Percentiles rank a stretch among this genome's conserved stretches.
These are phyloP conservation scores for Malus sylvestris DNA, from an alignment of 306 rosid genomes.

Conservation along the genomic window DNA sequence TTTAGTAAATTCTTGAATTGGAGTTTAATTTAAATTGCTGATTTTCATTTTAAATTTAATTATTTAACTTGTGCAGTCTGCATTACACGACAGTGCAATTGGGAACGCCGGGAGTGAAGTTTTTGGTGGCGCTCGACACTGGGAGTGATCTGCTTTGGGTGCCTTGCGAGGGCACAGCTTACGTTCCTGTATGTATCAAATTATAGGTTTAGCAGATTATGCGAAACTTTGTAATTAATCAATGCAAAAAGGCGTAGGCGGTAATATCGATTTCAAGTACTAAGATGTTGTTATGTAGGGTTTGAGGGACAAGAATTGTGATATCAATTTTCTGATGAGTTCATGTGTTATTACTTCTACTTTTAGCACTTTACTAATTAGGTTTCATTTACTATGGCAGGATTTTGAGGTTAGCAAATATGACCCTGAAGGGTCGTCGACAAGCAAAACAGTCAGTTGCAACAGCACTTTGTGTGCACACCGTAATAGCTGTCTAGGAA, in stretches of 20 bases:
- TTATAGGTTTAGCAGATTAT: neutral
- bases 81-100: conserved; percentile 84
- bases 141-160: conserved; percentile 97
- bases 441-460: conserved; percentile 76
- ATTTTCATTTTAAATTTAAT: neutral
- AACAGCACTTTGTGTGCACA: conserved; percentile 54
- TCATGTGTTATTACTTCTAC: neutral
- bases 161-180: conserved; percentile 69
- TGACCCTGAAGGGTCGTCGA: conserved; percentile 68
- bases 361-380: neutral
- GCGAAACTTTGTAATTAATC: too few relatives aligned
- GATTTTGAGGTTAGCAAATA: conserved; percentile 70
- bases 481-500: conserved; percentile 52
- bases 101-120: conserved; percentile 91
- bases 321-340: neutral
- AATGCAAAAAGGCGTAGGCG: neutral
- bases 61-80: conserved; percentile 40
- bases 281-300: neutral
- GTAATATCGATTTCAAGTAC: neutral
- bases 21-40: neutral
- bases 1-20: neutral
- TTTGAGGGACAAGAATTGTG: neutral
- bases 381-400: conserved; percentile 29
- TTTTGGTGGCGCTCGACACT: conserved; percentile 91
- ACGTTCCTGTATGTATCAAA: conserved; percentile 51